Evolutionary conservation across 192 early-diverging fungal genomes (phyloP), one percentile per base, ranked within the genome.

Genomic region (Gigaspora rosea): DNA sequence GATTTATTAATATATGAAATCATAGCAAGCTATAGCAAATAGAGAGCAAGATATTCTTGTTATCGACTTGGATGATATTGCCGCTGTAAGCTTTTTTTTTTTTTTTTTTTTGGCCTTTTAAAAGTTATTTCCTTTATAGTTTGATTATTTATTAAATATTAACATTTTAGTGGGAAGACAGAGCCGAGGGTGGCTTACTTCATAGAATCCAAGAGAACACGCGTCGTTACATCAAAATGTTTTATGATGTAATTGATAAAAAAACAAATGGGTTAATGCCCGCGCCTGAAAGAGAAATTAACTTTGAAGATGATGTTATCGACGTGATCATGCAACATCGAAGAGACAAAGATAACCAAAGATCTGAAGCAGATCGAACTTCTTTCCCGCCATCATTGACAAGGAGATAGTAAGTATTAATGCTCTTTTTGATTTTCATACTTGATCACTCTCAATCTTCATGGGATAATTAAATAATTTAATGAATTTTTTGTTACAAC

Each of bases 251-350:
- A 11, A 89, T 96, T 81, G 96, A 82, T 50, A 69, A 79, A 18
- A 56, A 56, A 56, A 15, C 8, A 18, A n/a, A 56, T 56, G 13
- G 52, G 8, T 73, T 85, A 54, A 84, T 92, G 71, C 86, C 90
- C 9, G 73, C 85, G 58, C 80, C 88, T 6, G 82, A 79, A 41
- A 78, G 78, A 48, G 81, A 90, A 18, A 80, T 91, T 61, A 82
- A 80, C n/a, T 87, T 90, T 57, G 88, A 92, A 4, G 91, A 91
- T 65, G 89, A 91, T 77, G 95, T 96, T 20, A 81, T 97, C 35
- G 95, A 97, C 76, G 96, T 97, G 48, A 89, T 99, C 69, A 88
- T 96, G 75, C 89, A 90, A 75, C 95, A 97, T 47, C 86, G 97
- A 36, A 89, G 88, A 63, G 91, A 71, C 66, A 49, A 74, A 73